Evolutionary conservation across 2,329 filamentous ascomycete genomes (phyloP), one percentile per base, ranked within the genome.

Genomic region (Penicillium sp.): DNA sequence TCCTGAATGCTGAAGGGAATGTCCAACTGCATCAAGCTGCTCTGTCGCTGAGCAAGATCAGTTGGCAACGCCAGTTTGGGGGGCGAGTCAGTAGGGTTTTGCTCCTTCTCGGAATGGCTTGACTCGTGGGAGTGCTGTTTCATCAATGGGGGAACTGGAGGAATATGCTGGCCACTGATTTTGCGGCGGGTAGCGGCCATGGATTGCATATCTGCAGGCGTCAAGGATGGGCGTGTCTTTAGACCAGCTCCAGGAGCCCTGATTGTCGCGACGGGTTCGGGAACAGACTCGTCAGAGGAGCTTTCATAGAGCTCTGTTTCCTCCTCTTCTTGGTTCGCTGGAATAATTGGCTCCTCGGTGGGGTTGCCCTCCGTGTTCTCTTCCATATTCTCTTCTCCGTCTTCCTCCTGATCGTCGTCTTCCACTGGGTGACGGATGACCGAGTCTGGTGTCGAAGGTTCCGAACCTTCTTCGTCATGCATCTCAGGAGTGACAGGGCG

Each of bases 161-260:
- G 75, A n/a, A 74, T 70, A 50, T 85, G 78, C 65, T 92, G 89
- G 39, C 86, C 85, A 75, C 92, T 96, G 61, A 96, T 89, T 66
- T 92, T 86, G 56, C 92, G 86, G 60, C 93, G 87, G 62, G 89
- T 85, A 63, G 93, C 90, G 40, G 91, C 88, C 91, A 97, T 96
- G 4, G 89, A 82, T 52, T 86, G 79, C 46, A 93, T 76, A 71
- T 97, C 93, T 1, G 90, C 87, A 1, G 92, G 92, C 0, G 92
- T 96, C 38, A 91, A 85, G 2, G 93, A 97, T 14, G 91, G 86
- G 32, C 93, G 84, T 0, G 92, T 94, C 79, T 96, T 97, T 39
- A 97, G 81, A 72, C 87, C 91, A 10, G 90, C 90, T 7, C 91
- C 90, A 21, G 89, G 87, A 8, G 92, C 89, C 72, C 93, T 94